Percentiles rank a stretch among this genome's conserved stretches.
phyloP scores from a whole-genome alignment of 192 early-diverging fungal genomes.

The Rhizoclosmatium sp. region DNA sequence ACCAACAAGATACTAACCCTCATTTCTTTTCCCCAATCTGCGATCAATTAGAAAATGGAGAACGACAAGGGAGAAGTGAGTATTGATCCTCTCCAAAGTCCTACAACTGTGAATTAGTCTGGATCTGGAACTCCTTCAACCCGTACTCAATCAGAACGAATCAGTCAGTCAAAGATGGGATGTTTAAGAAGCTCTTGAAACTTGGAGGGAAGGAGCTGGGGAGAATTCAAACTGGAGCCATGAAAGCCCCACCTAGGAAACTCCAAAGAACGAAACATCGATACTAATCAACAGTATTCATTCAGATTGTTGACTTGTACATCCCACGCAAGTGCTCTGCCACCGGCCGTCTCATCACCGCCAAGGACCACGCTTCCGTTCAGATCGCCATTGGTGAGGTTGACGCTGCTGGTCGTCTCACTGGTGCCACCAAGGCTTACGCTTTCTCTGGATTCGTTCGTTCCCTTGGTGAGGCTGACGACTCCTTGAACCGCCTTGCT shows the following conservation, averaged over 20 bases:
- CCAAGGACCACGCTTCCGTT: conserved; percentile 99
- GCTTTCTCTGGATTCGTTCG: conserved; percentile 94
- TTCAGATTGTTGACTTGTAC: conserved; percentile 85
- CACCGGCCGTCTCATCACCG: conserved; percentile 96
- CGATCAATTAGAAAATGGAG: conserved; percentile 51
- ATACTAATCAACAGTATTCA: not conserved
- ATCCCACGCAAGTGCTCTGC: conserved; percentile 98
- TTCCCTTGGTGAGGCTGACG: conserved; percentile 89
- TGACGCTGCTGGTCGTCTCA: conserved; percentile 80
- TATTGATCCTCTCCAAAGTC: not conserved
- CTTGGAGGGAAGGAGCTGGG: too few relatives aligned
- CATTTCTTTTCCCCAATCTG: not conserved
- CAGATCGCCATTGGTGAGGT: conserved; percentile 97
- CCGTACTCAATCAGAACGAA: too few relatives aligned
- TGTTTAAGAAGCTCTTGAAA: too few relatives aligned
- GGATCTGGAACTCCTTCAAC: too few relatives aligned
- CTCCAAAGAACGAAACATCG: not conserved
- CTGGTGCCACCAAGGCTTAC: conserved; percentile 82
- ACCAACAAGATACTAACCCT: not conserved
- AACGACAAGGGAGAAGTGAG: conserved; percentile 63
- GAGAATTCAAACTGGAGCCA: not conserved
- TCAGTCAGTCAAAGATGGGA: too few relatives aligned
- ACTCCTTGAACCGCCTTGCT: conserved; percentile 95
- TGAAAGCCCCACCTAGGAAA: not conserved
- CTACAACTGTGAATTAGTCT: too few relatives aligned